These are phyloP conservation scores for Dictyostelium intermedium DNA, from an alignment of 78 protist genomes.

Conservation along the genomic window DNA sequence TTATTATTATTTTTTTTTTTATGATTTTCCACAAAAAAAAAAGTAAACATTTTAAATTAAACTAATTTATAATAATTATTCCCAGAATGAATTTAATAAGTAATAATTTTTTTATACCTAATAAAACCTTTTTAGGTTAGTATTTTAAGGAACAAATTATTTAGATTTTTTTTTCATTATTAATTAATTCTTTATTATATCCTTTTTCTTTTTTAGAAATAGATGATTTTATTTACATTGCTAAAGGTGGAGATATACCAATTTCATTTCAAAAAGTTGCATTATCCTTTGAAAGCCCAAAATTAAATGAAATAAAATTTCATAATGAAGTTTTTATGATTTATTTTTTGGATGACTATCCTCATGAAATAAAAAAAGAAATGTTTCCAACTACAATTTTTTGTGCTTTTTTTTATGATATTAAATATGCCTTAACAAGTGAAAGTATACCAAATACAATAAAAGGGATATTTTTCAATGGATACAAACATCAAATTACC, in stretches of 20 bases:
- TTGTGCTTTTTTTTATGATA: neutral
- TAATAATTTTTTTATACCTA: no score
- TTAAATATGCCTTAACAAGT: neutral
- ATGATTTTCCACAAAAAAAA: no score
- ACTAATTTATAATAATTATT: no score
- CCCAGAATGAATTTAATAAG: no score
- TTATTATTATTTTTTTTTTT: no score
- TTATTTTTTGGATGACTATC: neutral
- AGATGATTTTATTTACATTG: neutral
- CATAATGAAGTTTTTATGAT: neutral
- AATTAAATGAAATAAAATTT: neutral
- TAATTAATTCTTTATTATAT: no score
- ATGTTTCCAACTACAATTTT: neutral
- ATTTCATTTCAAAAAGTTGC: neutral
- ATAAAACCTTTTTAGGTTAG: no score
- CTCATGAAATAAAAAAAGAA: neutral
- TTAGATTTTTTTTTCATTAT: no score
- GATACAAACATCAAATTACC: neutral
- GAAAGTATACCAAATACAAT: neutral
- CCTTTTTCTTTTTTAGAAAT: no score
- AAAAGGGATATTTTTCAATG: neutral
- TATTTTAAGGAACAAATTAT: no score
- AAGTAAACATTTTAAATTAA: no score
- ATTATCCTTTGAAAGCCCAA: neutral
- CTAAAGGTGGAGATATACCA: neutral